Evolutionary conservation across 176 grass and related monocot species (phyloP).

Genomic region (Zea mays): Zm-B73-REFERENCE-NAM-5.0 NC_050100.1:185315001-185315500

Average conservation of each 20-base stretch:
- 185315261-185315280: constrained; percentile 58
- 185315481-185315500: constrained; percentile 79
- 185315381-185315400: constrained; percentile 78
- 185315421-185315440: constrained; percentile 69
- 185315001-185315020: not conserved
- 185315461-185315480: constrained; percentile 90
- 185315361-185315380: constrained; percentile 95
- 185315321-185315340: constrained; percentile 43
- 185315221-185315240: constrained; percentile 89
- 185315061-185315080: constrained; percentile 97
- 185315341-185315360: constrained; percentile 77
- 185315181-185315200: constrained; percentile 98
- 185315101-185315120: constrained; percentile 95
- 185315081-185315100: constrained; percentile 98
- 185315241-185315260: constrained; percentile 53
- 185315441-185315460: constrained; percentile 93
- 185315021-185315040: constrained; percentile 33
- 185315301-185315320: constrained; percentile 73
- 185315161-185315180: constrained; percentile 83
- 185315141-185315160: constrained; percentile 89
- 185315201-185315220: constrained; percentile 88
- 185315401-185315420: constrained; percentile 63
- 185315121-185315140: constrained; percentile 85
- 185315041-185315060: constrained; percentile 54
- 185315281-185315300: constrained; percentile 55